phyloP scores from a whole-genome alignment of 768 basidiomycete species.

The Cyclocybe aegerita region DNA sequence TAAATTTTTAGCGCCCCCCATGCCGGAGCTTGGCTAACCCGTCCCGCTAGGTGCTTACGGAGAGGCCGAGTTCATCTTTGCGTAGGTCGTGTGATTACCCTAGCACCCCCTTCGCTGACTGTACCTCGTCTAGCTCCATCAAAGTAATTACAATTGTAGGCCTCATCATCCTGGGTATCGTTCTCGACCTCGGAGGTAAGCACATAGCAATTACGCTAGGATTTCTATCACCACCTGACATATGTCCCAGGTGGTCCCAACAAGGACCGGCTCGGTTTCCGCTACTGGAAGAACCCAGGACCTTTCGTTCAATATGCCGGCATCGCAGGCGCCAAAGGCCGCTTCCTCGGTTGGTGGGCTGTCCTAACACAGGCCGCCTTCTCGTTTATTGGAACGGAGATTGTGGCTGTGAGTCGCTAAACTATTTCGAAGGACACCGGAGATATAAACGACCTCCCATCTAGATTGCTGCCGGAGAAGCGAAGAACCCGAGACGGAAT shows the following conservation, averaged over 20 bases:
- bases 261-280: conserved; percentile 71
- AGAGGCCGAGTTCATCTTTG: conserved; percentile 86
- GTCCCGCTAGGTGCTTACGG: conserved; percentile 61
- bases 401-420: conserved; percentile 68
- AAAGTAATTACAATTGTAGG: conserved; percentile 87
- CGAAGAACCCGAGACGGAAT: conserved; percentile 79
- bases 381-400: conserved; percentile 92
- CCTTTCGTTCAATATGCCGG: conserved; percentile 74
- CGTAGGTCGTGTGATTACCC: conserved; percentile 40
- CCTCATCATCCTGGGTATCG: conserved; percentile 64
- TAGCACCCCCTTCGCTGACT: neutral
- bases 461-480: conserved; percentile 86
- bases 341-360: conserved; percentile 63
- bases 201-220: neutral
- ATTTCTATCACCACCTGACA: neutral
- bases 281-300: conserved; percentile 88
- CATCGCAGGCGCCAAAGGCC: conserved; percentile 69
- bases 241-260: conserved; percentile 63
- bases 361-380: conserved; percentile 85
- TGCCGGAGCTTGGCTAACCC: neutral
- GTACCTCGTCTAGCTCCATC: conserved; percentile 51
- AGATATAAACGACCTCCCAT: conserved; percentile 6
- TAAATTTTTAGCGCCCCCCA: conserved; percentile 6
- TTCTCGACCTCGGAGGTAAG: conserved; percentile 78
- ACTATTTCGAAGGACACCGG: neutral